Evolutionary conservation across 192 early-diverging fungal genomes (phyloP), one percentile per base, ranked within the genome.

Genomic region (Thoreauomyces humboldtii): DNA sequence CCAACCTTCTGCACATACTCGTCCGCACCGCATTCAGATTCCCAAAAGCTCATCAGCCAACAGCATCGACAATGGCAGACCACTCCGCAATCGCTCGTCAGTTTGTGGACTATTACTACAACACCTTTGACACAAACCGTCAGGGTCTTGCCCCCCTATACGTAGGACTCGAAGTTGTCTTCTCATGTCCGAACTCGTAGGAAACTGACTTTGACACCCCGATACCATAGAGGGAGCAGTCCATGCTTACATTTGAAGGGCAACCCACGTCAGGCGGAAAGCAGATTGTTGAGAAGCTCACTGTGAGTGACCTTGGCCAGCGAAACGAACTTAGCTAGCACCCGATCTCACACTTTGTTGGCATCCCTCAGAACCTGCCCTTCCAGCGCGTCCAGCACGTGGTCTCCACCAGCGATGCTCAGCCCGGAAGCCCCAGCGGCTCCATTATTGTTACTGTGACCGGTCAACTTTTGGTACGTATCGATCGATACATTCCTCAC

Each of bases 191-290:
- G 51, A 15, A 69, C 24, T 1, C 27, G 14, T 37, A n/a, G n/a
- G n/a, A n/a, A n/a, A n/a, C n/a, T n/a, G n/a, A n/a, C n/a, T n/a
- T n/a, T n/a, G n/a, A n/a, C n/a, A n/a, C n/a, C n/a, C n/a, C n/a
- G n/a, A n/a, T n/a, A n/a, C n/a, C 76, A 53, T 74, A 96, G 92
- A 76, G 86, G 47, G 83, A 83, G 15, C 54, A 66, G 59, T 95
- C 93, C 36, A 91, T 92, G 90, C 63, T 98, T 67, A 83, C 87
- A 31, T 98, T 91, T 72, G 94, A 98, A 78, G 89, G 88, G 51
- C 57, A 71, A 36, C 82, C 79, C 60, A 69, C 84, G 56, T 44
- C 61, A 28, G 92, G 95, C 45, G 73, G 71, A 9, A 33, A 69
- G 12, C 67, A 31, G 45, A 93, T 98, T 63, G 74, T 88, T 36